Evolutionary conservation across 1,284 basidiomycete species (phyloP).

Genomic region (Fomitopsis schrenkii): DNA sequence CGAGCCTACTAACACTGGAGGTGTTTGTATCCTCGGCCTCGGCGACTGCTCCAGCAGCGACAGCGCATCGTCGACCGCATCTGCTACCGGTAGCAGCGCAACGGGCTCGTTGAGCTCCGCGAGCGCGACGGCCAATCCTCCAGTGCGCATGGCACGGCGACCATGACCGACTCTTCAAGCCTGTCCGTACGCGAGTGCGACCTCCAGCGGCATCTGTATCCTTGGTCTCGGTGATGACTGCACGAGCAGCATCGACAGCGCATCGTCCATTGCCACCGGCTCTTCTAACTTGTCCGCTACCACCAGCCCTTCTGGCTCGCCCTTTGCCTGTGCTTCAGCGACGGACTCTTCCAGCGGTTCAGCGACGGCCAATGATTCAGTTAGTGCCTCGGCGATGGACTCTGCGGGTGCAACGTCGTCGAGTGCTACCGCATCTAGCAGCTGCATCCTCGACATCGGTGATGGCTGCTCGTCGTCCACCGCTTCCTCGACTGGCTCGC

Average conservation of each 20-base stretch:
- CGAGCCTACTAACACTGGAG: not conserved
- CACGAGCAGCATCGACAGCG: not conserved
- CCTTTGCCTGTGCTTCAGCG: too few species aligned
- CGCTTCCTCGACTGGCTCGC: not conserved
- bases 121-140: not conserved
- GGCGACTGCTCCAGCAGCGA: not conserved
- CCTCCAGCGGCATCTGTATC: not conserved
- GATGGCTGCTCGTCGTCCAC: not conserved
- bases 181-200: not conserved
- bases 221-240: not conserved
- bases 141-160: not conserved
- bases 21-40: not conserved
- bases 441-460: not conserved
- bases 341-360: not conserved
- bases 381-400: conserved; percentile 2
- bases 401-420: not conserved
- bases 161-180: not conserved
- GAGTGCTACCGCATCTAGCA: not conserved
- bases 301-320: too few species aligned
- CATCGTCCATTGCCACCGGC: not conserved
- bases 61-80: not conserved
- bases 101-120: not conserved
- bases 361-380: not conserved
- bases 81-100: not conserved
- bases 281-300: too few species aligned